These are phyloP conservation scores for Lipomyces yamanashiensis DNA, from an alignment of 805 yeast species.

Conservation along the genomic window DNA sequence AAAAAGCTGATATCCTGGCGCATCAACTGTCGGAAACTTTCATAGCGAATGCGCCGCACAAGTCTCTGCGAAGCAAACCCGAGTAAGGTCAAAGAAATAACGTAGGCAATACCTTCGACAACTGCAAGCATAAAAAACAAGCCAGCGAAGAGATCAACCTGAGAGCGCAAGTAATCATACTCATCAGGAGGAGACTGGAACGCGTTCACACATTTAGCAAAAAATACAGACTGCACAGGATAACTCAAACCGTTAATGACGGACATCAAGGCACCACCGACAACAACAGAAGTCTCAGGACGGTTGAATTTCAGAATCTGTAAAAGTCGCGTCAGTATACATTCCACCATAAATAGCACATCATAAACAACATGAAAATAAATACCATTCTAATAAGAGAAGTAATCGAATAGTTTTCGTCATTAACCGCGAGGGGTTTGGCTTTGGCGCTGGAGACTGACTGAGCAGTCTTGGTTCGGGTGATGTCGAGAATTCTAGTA, in stretches of 20 bases:
- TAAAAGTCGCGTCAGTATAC: neutral
- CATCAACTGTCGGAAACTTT: conserved; percentile 39
- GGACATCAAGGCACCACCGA: conserved; percentile 13
- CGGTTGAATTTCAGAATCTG: conserved; percentile 8
- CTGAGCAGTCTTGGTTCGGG: conserved; percentile 20
- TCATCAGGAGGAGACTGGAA: conserved; percentile 41
- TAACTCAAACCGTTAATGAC: conserved; percentile 34
- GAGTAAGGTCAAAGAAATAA: conserved; percentile 48
- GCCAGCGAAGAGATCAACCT: conserved; percentile 47
- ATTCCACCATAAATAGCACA: neutral
- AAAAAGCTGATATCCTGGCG: conserved; percentile 42
- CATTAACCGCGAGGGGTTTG: neutral
- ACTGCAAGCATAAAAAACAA: conserved; percentile 47
- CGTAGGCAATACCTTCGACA: conserved; percentile 48
- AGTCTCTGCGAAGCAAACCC: conserved; percentile 34
- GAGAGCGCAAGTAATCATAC: conserved; percentile 44
- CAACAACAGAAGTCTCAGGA: conserved; percentile 18
- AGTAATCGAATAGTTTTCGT: conserved; percentile 1
- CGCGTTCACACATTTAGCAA: conserved; percentile 30
- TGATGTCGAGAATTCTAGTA: conserved; percentile 24
- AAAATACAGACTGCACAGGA: conserved; percentile 29
- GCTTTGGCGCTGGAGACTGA: conserved; percentile 27
- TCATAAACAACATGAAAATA: neutral
- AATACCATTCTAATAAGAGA: conserved; percentile 8
- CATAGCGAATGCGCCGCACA: conserved; percentile 39